A percentile compares a stretch with the other conserved stretches of the same genome.
Evolutionary conservation across 139 green algal genomes (phyloP).

Genomic region (Mychonastes homosphaera): DNA sequence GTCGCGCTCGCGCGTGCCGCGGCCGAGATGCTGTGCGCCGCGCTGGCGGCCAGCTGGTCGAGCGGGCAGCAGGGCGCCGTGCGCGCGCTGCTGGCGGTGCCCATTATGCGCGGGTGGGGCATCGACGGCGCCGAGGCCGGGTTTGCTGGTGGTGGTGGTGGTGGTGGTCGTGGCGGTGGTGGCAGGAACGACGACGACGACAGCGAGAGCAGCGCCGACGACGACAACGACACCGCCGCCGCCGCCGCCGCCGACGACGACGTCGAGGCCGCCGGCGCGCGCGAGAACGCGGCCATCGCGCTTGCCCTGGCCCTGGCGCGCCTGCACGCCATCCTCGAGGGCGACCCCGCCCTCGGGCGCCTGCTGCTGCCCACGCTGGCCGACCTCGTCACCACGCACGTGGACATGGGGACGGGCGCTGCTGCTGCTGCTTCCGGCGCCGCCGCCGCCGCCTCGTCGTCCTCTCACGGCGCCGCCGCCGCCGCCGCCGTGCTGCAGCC

Average conservation of each 20-base stretch:
- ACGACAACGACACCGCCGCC: too few relatives aligned
- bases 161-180: conserved; percentile 12
- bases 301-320: conserved; percentile 18
- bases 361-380: conserved; percentile 26
- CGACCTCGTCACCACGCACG: conserved; percentile 10
- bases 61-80: conserved; percentile 1
- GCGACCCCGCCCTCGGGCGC: conserved; percentile 15
- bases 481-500: neutral
- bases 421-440: neutral
- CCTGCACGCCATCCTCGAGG: conserved; percentile 16
- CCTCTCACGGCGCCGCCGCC: neutral
- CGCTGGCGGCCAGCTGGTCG: conserved; percentile 8
- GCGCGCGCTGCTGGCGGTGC: conserved; percentile 13
- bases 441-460: neutral
- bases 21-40: conserved; percentile 11
- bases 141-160: neutral
- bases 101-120: neutral
- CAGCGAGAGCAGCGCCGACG: too few relatives aligned
- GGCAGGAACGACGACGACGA: too few relatives aligned
- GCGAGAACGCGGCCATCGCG: too few relatives aligned
- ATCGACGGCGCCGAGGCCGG: neutral
- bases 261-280: too few relatives aligned
- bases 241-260: too few relatives aligned
- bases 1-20: conserved; percentile 7
- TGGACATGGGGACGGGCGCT: neutral